Percentiles rank a stretch among this genome's conserved stretches.
Evolutionary conservation across 345 rosid genomes (phyloP).

Genomic region (Eucalyptus polybractea): DNA sequence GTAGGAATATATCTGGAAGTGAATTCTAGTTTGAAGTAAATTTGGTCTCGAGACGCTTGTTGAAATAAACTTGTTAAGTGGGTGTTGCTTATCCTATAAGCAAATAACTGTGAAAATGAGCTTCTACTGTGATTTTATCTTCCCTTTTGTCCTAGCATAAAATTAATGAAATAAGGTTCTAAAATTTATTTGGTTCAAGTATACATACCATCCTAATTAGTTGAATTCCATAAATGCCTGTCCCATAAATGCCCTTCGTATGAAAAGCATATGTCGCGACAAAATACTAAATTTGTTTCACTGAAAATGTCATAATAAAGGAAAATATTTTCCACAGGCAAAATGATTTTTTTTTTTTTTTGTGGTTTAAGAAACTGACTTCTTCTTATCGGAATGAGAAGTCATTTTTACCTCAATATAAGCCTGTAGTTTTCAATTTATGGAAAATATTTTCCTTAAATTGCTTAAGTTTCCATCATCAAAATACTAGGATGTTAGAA

Average conservation of each 20-base stretch:
- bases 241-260: background rate
- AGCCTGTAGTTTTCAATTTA: background rate
- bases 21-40: background rate
- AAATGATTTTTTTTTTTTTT: too few species aligned
- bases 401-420: background rate
- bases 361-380: background rate
- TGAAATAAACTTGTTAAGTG: background rate
- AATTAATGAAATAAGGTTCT: background rate
- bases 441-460: too few species aligned
- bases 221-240: background rate
- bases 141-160: background rate
- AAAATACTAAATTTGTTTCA: background rate
- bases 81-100: background rate
- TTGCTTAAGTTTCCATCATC: background rate
- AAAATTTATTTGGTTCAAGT: background rate
- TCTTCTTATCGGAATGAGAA: too few species aligned
- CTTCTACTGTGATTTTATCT: background rate
- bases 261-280: fast-evolving
- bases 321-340: fast-evolving
- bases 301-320: background rate
- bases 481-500: background rate
- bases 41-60: fast-evolving
- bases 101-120: background rate
- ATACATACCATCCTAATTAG: background rate
- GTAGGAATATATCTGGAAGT: background rate